phyloP scores from a whole-genome alignment of 2,329 filamentous ascomycete genomes.

The Fusarium heterosporum region DNA sequence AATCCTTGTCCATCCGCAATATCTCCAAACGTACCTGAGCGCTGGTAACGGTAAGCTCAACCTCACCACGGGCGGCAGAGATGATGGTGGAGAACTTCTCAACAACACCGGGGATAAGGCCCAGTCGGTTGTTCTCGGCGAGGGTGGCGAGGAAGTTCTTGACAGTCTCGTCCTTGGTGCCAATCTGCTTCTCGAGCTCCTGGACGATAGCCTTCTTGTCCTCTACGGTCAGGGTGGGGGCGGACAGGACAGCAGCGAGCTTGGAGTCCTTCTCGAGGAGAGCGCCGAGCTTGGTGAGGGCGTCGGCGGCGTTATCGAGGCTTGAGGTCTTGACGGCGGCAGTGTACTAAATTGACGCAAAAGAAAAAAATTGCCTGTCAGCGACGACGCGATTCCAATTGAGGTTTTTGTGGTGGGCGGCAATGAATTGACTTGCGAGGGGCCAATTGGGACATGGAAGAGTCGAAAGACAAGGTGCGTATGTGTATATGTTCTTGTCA shows the following conservation, averaged over 20 bases:
- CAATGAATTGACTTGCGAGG: conserved; percentile 5
- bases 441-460: conserved; percentile 38
- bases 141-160: conserved; percentile 94
- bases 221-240: conserved; percentile 79
- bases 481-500: neutral
- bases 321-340: conserved; percentile 88
- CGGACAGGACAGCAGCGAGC: conserved; percentile 78
- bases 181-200: conserved; percentile 88
- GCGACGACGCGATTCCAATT: conserved; percentile 44
- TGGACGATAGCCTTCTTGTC: conserved; percentile 90
- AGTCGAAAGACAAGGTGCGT: conserved; percentile 9
- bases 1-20: conserved; percentile 11
- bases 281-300: conserved; percentile 76
- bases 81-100: conserved; percentile 91
- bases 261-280: conserved; percentile 86
- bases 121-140: conserved; percentile 95
- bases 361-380: conserved; percentile 45
- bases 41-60: conserved; percentile 92
- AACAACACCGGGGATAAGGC: conserved; percentile 82
- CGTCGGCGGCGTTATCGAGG: conserved; percentile 87
- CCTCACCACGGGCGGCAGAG: conserved; percentile 88
- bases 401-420: conserved; percentile 25
- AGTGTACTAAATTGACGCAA: conserved; percentile 79
- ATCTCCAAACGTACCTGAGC: conserved; percentile 74
- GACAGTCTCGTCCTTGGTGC: conserved; percentile 80